Conservation (phyloP, 1,284 basidiomycete species). For the Paramarasmius palmivorus region DNA sequence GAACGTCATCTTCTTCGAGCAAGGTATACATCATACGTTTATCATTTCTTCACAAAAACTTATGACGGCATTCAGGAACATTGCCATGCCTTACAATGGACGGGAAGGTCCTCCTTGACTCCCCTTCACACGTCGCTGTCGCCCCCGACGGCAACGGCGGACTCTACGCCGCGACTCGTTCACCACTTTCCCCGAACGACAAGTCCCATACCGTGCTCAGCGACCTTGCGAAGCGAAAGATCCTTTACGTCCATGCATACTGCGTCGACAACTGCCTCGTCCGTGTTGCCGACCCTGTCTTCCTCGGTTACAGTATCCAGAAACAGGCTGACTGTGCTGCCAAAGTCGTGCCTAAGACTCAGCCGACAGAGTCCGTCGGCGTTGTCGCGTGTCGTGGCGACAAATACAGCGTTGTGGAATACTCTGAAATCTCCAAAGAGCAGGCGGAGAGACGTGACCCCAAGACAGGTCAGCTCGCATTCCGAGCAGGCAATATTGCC, state of each 20-base stretch:
- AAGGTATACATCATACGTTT: conserved; percentile 61
- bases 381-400: conserved; percentile 86
- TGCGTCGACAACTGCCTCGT: conserved; percentile 99
- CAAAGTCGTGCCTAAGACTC: conserved; percentile 93
- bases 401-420: conserved; percentile 94
- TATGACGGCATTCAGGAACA: conserved; percentile 65
- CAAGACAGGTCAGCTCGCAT: conserved; percentile 75
- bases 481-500: conserved; percentile 96
- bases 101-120: conserved; percentile 91
- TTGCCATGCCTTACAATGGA: conserved; percentile 94
- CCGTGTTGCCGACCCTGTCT: conserved; percentile 94
- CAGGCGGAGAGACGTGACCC: conserved; percentile 80
- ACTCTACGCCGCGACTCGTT: conserved; percentile 89
- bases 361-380: conserved; percentile 90
- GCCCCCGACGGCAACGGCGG: conserved; percentile 99
- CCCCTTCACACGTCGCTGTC: conserved; percentile 77
- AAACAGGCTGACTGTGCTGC: conserved; percentile 89
- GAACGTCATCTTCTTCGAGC: conserved; percentile 95
- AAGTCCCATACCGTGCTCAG: conserved; percentile 77
- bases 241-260: conserved; percentile 93
- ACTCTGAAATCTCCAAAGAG: conserved; percentile 91
- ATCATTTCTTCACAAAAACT: conserved; percentile 5
- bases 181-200: conserved; percentile 66
- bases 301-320: conserved; percentile 90
- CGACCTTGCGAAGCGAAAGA: conserved; percentile 76